Conservation (phyloP, 2,329 filamentous ascomycete species). For the Coleophoma eucalyptorum region DNA sequence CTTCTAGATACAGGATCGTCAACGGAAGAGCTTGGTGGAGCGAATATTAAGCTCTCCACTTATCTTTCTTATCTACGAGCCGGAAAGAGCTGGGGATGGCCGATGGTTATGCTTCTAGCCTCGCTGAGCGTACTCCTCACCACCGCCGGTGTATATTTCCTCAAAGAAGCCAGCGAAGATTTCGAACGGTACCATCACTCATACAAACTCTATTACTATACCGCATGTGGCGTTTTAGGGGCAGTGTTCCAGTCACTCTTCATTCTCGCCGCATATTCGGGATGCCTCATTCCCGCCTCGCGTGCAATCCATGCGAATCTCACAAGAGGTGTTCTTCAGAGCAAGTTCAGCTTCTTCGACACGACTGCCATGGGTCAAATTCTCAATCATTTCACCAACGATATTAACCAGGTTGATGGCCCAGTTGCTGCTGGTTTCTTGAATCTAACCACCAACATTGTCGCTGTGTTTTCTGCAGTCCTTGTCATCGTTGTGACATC, state of each 20-base stretch:
- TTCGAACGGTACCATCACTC: background rate
- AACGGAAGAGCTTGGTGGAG: too few species aligned
- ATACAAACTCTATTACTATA: background rate
- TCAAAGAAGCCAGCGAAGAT: background rate
- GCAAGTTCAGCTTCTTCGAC: background rate
- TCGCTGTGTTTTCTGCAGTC: too few species aligned
- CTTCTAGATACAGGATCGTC: too few species aligned
- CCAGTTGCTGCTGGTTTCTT: too few species aligned
- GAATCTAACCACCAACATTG: too few species aligned
- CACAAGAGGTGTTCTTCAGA: background rate
- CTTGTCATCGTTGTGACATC: too few species aligned
- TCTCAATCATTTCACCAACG: background rate
- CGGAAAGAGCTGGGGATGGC: too few species aligned
- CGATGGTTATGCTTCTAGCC: too few species aligned
- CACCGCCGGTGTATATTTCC: background rate
- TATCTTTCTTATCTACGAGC: too few species aligned
- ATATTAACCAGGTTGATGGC: background rate
- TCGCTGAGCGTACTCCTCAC: background rate
- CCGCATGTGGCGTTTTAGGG: background rate
- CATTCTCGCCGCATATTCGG: background rate
- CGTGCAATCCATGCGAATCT: background rate
- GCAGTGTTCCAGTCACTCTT: background rate
- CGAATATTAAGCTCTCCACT: too few species aligned
- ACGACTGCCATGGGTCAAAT: background rate
- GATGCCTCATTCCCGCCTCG: background rate